These are phyloP conservation scores for Serendipita vermifera DNA, from an alignment of 768 basidiomycete genomes.

Conservation along the genomic window DNA sequence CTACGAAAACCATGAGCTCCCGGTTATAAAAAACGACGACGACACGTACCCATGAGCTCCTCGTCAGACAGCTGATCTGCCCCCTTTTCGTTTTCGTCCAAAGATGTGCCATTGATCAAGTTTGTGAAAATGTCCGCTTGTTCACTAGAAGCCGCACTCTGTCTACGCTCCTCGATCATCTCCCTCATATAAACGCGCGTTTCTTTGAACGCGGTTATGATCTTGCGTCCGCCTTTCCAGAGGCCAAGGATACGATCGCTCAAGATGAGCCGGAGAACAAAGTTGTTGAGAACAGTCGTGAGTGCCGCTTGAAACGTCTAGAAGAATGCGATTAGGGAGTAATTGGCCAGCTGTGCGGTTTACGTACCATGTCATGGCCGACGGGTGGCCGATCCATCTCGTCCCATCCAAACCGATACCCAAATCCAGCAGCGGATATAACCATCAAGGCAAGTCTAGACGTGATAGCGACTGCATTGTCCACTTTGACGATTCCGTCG, in stretches of 20 bases:
- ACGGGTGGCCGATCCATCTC: constrained; percentile 19
- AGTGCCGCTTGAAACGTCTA: not conserved
- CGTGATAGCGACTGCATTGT: not conserved
- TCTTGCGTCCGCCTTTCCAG: not conserved
- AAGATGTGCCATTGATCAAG: constrained; percentile 32
- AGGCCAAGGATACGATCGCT: not conserved
- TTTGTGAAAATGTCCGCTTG: constrained; percentile 39
- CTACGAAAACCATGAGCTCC: constrained; percentile 11
- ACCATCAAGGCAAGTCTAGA: constrained; percentile 14
- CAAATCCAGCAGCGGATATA: constrained; percentile 32
- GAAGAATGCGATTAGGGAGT: not conserved
- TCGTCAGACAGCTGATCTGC: constrained; percentile 21
- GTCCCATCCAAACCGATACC: constrained; percentile 26
- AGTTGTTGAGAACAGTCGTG: not conserved
- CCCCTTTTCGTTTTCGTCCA: constrained; percentile 26
- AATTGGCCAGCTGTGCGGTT: not conserved
- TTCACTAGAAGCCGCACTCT: constrained; percentile 26
- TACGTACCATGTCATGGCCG: not conserved
- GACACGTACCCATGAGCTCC: constrained; percentile 30
- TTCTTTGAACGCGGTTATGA: not conserved
- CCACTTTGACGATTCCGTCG: not conserved
- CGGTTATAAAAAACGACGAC: not conserved
- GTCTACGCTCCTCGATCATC: constrained; percentile 37
- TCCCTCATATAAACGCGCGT: constrained; percentile 31
- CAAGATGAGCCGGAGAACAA: not conserved